Conservation (phyloP, 1,139 yeast genomes). For the Yamadazyma membranifaciens region DNA sequence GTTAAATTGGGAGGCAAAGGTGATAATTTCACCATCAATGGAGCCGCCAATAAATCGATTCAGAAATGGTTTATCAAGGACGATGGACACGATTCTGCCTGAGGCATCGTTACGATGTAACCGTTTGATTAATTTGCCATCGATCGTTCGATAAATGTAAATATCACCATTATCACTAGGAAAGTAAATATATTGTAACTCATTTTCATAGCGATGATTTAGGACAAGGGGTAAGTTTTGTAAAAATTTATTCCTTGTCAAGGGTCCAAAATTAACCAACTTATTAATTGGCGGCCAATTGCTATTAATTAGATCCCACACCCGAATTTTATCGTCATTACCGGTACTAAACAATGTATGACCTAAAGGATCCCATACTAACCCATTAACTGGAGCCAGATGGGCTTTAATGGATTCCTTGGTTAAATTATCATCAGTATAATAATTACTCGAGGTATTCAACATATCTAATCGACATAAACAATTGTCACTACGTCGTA, state of each 20-base stretch:
- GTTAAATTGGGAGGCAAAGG: conserved; percentile 46
- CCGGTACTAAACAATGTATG: conserved; percentile 62
- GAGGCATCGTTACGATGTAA: conserved; percentile 38
- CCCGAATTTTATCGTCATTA: conserved; percentile 70
- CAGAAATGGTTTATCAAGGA: conserved; percentile 43
- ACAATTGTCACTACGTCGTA: conserved; percentile 65
- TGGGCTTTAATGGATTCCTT: conserved; percentile 59
- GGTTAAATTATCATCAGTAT: conserved; percentile 25
- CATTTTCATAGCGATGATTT: conserved; percentile 47
- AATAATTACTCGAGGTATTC: conserved; percentile 10
- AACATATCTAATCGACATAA: conserved; percentile 59
- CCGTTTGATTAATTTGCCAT: conserved; percentile 62
- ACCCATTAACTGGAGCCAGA: conserved; percentile 71
- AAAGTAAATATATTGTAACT: conserved; percentile 57
- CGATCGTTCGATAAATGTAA: conserved; percentile 57
- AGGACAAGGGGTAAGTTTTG: conserved; percentile 47
- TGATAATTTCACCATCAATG: conserved; percentile 54
- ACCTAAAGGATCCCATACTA: conserved; percentile 68
- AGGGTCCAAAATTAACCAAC: conserved; percentile 74
- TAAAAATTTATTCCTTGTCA: conserved; percentile 62
- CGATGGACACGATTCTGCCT: conserved; percentile 52
- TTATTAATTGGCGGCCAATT: conserved; percentile 54
- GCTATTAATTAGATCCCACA: conserved; percentile 63
- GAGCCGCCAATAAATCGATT: conserved; percentile 53
- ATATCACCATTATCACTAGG: conserved; percentile 84